These are phyloP conservation scores for Xylaria acuta DNA, from an alignment of 495 filamentous ascomycete genomes.

Conservation along the genomic window DNA sequence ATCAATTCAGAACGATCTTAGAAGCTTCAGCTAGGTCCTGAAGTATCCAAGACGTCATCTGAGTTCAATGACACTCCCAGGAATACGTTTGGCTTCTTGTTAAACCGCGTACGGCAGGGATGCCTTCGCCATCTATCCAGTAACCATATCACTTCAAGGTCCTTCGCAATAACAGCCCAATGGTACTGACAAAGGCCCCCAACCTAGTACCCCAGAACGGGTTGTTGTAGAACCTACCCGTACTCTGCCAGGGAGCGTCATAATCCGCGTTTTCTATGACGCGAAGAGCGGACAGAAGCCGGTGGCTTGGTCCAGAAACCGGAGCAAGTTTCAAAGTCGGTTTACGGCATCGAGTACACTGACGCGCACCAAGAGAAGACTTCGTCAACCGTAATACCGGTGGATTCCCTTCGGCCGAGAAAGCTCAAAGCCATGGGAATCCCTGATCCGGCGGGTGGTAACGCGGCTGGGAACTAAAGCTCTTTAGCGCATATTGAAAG, in stretches of 20 bases:
- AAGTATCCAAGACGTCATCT: not conserved
- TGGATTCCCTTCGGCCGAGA: not conserved
- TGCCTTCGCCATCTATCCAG: not conserved
- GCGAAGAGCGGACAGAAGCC: not conserved
- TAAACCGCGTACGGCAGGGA: not conserved
- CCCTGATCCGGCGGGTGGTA: not conserved
- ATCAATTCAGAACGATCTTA: not conserved
- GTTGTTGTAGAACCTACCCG: not conserved
- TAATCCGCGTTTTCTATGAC: not conserved
- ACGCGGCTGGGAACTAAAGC: not conserved
- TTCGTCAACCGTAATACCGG: not conserved
- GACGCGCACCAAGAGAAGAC: not conserved
- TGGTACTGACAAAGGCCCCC: not conserved
- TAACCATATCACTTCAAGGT: too few relatives aligned
- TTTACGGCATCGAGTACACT: not conserved
- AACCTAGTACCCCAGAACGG: not conserved
- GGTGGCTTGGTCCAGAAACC: not conserved
- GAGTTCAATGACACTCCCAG: not conserved
- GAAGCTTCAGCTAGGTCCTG: not conserved
- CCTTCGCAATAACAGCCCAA: not conserved
- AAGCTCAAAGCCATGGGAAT: not conserved
- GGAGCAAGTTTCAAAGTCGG: not conserved
- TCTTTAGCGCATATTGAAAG: not conserved
- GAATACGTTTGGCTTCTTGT: not conserved
- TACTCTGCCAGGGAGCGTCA: not conserved